Conservation (phyloP, 148 eudicot species). For the Cornus kousa region DNA sequence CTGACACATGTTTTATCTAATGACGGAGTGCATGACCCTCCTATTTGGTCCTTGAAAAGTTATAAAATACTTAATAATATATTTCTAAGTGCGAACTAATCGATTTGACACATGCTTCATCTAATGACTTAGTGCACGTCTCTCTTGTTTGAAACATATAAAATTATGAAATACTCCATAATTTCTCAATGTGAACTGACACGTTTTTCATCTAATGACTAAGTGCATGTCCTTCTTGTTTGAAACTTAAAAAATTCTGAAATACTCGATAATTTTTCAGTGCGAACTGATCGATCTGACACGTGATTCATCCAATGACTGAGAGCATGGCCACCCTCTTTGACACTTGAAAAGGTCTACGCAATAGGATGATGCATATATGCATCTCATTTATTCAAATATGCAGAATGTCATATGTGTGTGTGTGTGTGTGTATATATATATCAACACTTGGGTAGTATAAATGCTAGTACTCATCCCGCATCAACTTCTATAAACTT, state of each 20-base stretch:
- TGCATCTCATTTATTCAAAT: not conserved
- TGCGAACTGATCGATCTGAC: not conserved
- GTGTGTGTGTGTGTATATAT: too few relatives aligned
- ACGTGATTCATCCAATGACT: constrained; percentile 16
- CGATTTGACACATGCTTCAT: too few relatives aligned
- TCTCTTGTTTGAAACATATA: constrained; percentile 5
- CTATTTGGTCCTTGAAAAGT: not conserved
- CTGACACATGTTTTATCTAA: too few relatives aligned
- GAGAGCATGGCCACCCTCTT: not conserved
- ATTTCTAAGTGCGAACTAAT: constrained; percentile 1
- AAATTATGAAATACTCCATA: too few relatives aligned
- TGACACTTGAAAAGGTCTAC: constrained; percentile 4
- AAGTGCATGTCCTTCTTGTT: too few relatives aligned
- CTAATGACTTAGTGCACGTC: too few relatives aligned
- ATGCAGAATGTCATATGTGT: not conserved
- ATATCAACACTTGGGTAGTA: not conserved
- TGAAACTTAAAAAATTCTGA: too few relatives aligned
- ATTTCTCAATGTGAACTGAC: not conserved
- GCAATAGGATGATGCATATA: constrained; percentile 10
- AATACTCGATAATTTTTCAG: too few relatives aligned
- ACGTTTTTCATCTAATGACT: not conserved
- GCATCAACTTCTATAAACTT: not conserved
- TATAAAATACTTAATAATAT: not conserved
- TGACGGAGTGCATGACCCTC: not conserved
- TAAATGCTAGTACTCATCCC: constrained; percentile 3